A percentile compares a stretch with the other conserved stretches of the same genome.
These are phyloP conservation scores for Coleophoma crateriformis DNA, from an alignment of 2,329 filamentous ascomycete genomes.

Conservation along the genomic window DNA sequence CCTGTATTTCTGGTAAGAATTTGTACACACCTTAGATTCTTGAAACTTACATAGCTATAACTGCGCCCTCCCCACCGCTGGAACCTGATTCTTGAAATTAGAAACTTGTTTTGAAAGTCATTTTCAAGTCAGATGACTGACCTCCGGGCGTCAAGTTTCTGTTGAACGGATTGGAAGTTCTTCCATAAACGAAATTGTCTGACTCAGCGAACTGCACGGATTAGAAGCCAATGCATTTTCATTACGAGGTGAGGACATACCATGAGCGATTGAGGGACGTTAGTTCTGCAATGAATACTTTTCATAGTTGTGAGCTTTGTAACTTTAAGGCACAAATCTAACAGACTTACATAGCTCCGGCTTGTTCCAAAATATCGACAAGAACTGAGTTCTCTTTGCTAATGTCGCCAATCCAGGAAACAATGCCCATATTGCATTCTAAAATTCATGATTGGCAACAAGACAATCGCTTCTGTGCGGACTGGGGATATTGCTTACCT, in stretches of 20 bases:
- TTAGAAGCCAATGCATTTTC: background rate
- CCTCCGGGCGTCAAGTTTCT: too few relatives aligned
- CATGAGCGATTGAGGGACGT: too few relatives aligned
- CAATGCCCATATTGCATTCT: background rate
- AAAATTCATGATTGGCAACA: background rate
- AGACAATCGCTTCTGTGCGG: too few relatives aligned
- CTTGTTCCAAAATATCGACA: too few relatives aligned
- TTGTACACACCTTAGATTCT: background rate
- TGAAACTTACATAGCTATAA: constrained; percentile 20
- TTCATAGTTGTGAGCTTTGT: background rate
- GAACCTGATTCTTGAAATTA: background rate
- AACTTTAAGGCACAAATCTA: background rate
- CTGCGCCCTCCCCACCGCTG: background rate
- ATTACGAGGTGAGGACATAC: too few relatives aligned
- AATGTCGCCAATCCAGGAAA: too few relatives aligned
- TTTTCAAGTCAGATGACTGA: background rate
- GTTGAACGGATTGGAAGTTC: too few relatives aligned
- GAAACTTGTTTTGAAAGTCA: background rate
- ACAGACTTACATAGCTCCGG: too few relatives aligned
- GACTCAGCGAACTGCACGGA: too few relatives aligned
- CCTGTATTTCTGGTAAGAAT: background rate
- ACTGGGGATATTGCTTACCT: too few relatives aligned
- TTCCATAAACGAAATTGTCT: too few relatives aligned
- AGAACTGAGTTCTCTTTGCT: too few relatives aligned
- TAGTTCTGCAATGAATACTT: constrained; percentile 43